A percentile compares a stretch with the other conserved stretches of the same genome.
phyloP scores from a whole-genome alignment of 805 yeast species.

The Yarrowia sp. region DNA sequence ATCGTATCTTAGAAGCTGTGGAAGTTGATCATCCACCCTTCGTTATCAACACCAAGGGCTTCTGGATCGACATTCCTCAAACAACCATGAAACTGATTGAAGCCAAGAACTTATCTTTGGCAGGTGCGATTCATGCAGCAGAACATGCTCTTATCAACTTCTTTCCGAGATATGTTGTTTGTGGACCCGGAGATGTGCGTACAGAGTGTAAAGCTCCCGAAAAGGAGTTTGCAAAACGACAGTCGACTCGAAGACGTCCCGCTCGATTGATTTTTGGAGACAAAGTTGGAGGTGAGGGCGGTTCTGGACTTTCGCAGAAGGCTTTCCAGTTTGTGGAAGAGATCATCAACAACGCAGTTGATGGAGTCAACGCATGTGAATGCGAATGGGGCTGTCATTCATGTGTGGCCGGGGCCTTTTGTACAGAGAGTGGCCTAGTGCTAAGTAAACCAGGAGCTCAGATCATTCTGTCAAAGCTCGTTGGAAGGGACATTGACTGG shows the following conservation, averaged over 20 bases:
- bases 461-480: constrained; percentile 58
- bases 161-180: constrained; percentile 66
- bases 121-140: constrained; percentile 96
- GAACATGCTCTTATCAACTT: constrained; percentile 84
- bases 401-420: constrained; percentile 79
- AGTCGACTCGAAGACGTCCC: constrained; percentile 72
- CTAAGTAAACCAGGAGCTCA: constrained; percentile 83
- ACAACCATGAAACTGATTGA: constrained; percentile 57
- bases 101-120: constrained; percentile 58
- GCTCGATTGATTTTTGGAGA: constrained; percentile 84
- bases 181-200: constrained; percentile 63
- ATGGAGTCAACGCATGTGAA: constrained; percentile 61
- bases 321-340: constrained; percentile 76
- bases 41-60: constrained; percentile 63
- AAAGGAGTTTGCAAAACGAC: constrained; percentile 81
- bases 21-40: constrained; percentile 90
- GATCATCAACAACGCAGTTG: constrained; percentile 44
- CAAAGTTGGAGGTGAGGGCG: constrained; percentile 72
- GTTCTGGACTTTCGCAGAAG: constrained; percentile 74
- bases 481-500: constrained; percentile 52
- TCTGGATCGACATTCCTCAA: constrained; percentile 85
- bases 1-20: constrained; percentile 84
- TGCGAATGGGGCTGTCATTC: constrained; percentile 68
- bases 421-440: constrained; percentile 78
- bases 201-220: constrained; percentile 98